phyloP scores from a whole-genome alignment of 2,329 filamentous ascomycete species.

The Stagonosporopsis chrysanthemi region DNA sequence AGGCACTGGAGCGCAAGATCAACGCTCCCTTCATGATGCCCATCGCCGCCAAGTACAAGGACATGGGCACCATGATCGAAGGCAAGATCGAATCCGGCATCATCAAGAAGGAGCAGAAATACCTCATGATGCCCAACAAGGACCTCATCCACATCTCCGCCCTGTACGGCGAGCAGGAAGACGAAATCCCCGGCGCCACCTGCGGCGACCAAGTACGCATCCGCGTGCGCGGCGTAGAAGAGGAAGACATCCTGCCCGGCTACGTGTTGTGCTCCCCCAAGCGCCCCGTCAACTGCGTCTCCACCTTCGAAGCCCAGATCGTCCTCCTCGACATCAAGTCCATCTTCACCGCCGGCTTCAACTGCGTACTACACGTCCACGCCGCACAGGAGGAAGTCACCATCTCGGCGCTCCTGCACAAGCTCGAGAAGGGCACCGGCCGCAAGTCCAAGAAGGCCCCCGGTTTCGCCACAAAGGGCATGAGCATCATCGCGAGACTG shows the following conservation, averaged over 20 bases:
- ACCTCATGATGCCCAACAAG: slow-evolving; percentile 96
- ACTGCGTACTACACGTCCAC: slow-evolving; percentile 97
- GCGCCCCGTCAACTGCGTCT: slow-evolving; percentile 89
- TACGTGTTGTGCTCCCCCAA: slow-evolving; percentile 97
- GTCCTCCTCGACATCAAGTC: slow-evolving; percentile 92
- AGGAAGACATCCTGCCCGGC: slow-evolving; percentile 94
- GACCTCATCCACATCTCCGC: slow-evolving; percentile 81
- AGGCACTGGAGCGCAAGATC: slow-evolving; percentile 90
- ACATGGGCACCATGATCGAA: slow-evolving; percentile 97
- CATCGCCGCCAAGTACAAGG: slow-evolving; percentile 92
- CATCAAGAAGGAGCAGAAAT: slow-evolving; percentile 84
- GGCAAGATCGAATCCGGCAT: slow-evolving; percentile 94
- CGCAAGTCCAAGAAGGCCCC: slow-evolving; percentile 93
- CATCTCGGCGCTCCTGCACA: slow-evolving; percentile 86
- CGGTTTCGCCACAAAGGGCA: slow-evolving; percentile 82
- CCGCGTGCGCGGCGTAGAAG: slow-evolving; percentile 91
- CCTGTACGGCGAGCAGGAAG: slow-evolving; percentile 94
- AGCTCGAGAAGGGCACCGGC: slow-evolving; percentile 91
- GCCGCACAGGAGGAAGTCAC: slow-evolving; percentile 98
- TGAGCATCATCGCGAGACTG: slow-evolving; percentile 90
- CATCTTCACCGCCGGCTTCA: slow-evolving; percentile 93
- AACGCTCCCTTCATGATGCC: slow-evolving; percentile 99
- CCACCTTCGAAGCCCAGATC: slow-evolving; percentile 93
- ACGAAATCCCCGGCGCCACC: slow-evolving; percentile 81
- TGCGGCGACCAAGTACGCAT: slow-evolving; percentile 95